phyloP scores from a whole-genome alignment of 768 basidiomycete species.

The Imleria badia region DNA sequence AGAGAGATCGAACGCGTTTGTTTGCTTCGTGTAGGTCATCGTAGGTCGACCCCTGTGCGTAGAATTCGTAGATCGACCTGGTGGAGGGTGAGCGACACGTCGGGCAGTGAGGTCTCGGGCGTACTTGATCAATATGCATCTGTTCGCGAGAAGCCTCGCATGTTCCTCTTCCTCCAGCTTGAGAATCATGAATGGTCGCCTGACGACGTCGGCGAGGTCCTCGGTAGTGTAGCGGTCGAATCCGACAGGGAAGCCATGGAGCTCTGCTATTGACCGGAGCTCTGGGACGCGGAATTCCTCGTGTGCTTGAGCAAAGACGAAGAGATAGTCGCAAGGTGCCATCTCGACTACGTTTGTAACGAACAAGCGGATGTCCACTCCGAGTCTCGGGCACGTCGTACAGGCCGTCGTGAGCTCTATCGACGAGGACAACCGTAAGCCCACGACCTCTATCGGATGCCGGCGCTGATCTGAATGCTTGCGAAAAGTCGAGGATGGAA shows the following conservation, averaged over 20 bases:
- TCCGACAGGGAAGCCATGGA: conserved; percentile 61
- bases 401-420: conserved; percentile 36
- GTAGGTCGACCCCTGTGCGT: conserved; percentile 69
- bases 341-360: conserved; percentile 4
- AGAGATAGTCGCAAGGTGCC: conserved; percentile 44
- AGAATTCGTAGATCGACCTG: conserved; percentile 79
- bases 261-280: conserved; percentile 71
- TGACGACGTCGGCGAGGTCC: conserved; percentile 45
- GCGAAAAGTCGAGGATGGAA: conserved; percentile 46
- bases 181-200: conserved; percentile 74
- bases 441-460: neutral
- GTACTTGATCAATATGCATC: conserved; percentile 86
- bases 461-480: neutral
- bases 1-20: conserved; percentile 42
- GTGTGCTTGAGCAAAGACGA: conserved; percentile 82
- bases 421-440: conserved; percentile 33
- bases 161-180: conserved; percentile 69
- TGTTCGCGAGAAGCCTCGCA: conserved; percentile 64
- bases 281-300: conserved; percentile 84
- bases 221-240: conserved; percentile 43
- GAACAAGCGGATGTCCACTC: conserved; percentile 24
- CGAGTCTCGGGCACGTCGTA: conserved; percentile 23
- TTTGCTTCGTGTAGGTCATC: conserved; percentile 64
- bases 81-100: neutral
- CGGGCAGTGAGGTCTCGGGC: conserved; percentile 14